Evolutionary conservation across 495 filamentous ascomycete genomes (phyloP).

Genomic region (Podospora pseudoanserina): DNA sequence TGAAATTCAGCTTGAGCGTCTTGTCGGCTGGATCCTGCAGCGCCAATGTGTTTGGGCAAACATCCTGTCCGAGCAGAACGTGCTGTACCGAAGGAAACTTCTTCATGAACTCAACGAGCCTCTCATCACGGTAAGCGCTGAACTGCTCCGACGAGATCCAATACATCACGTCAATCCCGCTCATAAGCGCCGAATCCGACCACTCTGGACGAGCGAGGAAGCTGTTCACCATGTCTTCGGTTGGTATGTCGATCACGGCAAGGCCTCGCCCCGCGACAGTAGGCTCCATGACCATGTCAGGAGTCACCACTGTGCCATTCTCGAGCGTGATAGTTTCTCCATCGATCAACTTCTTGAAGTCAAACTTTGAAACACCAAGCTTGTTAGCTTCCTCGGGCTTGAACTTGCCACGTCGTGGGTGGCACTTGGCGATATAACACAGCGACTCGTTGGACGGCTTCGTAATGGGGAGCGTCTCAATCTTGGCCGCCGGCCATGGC

Average conservation of each 20-base stretch:
- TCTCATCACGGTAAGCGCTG: constrained; percentile 46
- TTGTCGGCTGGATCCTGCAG: constrained; percentile 60
- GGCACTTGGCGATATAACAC: constrained; percentile 78
- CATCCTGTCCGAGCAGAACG: constrained; percentile 66
- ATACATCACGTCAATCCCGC: constrained; percentile 62
- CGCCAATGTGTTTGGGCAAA: constrained; percentile 67
- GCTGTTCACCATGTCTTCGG: constrained; percentile 59
- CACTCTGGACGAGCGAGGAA: constrained; percentile 72
- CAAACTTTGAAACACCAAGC: constrained; percentile 53
- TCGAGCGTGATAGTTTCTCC: constrained; percentile 52
- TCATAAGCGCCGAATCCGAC: constrained; percentile 60
- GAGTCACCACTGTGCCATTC: constrained; percentile 54
- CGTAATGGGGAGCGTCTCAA: constrained; percentile 62
- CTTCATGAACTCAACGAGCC: constrained; percentile 65
- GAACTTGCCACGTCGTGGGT: constrained; percentile 78
- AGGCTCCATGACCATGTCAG: constrained; percentile 49
- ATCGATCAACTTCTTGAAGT: constrained; percentile 49
- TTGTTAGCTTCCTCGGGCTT: constrained; percentile 55
- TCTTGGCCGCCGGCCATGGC: constrained; percentile 76
- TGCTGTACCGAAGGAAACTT: constrained; percentile 60
- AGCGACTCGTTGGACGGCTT: constrained; percentile 61
- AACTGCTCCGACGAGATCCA: constrained; percentile 78
- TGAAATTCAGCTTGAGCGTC: constrained; percentile 60
- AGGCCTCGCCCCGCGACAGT: constrained; percentile 50
- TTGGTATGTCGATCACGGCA: constrained; percentile 76